Evolutionary conservation across 768 basidiomycete genomes (phyloP).

Genomic region (Fomitopsis pulvina): DNA sequence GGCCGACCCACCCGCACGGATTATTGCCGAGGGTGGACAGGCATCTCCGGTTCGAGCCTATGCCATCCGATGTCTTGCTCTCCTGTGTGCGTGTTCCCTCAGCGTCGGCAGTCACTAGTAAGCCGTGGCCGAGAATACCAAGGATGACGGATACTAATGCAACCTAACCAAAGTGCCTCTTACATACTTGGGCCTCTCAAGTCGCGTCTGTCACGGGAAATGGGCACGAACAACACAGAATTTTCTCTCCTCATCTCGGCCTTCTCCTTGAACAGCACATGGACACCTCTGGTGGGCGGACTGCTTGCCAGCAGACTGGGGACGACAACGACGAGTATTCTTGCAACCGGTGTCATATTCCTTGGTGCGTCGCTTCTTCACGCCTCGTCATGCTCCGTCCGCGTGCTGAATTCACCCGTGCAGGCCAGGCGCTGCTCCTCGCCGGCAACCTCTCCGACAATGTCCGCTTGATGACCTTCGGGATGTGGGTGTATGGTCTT

Average conservation of each 20-base stretch:
- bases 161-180: slow-evolving; percentile 40
- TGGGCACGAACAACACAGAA: slow-evolving; percentile 71
- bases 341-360: slow-evolving; percentile 71
- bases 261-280: slow-evolving; percentile 65
- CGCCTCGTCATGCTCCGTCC: neutral
- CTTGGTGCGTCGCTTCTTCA: slow-evolving; percentile 33
- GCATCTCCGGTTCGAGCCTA: slow-evolving; percentile 27
- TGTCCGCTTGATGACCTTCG: slow-evolving; percentile 66
- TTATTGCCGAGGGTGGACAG: neutral
- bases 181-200: slow-evolving; percentile 79
- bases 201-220: slow-evolving; percentile 56
- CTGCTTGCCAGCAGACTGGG: slow-evolving; percentile 64
- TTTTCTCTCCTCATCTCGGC: slow-evolving; percentile 75
- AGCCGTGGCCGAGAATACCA: slow-evolving; percentile 20
- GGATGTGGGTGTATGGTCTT: slow-evolving; percentile 74
- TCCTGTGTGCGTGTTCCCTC: slow-evolving; percentile 66
- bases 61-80: slow-evolving; percentile 50
- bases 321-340: slow-evolving; percentile 62
- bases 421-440: slow-evolving; percentile 65
- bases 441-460: slow-evolving; percentile 53
- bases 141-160: slow-evolving; percentile 5
- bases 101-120: slow-evolving; percentile 78
- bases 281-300: slow-evolving; percentile 77
- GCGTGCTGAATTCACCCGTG: slow-evolving; percentile 9
- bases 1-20: slow-evolving; percentile 5